A percentile compares a stretch with the other conserved stretches of the same genome.
Evolutionary conservation across 2,329 filamentous ascomycete genomes (phyloP).

Genomic region (Xylariaceae sp.): DNA sequence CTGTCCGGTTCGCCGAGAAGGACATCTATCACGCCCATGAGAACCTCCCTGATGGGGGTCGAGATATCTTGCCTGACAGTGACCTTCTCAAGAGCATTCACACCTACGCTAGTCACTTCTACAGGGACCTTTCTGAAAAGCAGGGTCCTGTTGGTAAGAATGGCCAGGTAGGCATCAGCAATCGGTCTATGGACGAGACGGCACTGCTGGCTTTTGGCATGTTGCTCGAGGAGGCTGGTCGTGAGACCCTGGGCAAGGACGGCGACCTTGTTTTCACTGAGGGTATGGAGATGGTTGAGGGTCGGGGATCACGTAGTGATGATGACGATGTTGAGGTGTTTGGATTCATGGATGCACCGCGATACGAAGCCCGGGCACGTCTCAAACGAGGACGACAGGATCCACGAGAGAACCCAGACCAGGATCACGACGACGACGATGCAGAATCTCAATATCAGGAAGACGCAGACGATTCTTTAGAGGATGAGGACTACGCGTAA

Average conservation of each 20-base stretch:
- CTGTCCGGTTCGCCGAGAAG: conserved; percentile 61
- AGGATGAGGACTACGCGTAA: no score
- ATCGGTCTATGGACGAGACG: conserved; percentile 69
- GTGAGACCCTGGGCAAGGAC: conserved; percentile 54
- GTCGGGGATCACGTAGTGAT: conserved; percentile 7
- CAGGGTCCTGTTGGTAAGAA: conserved; percentile 8
- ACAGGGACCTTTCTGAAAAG: conserved; percentile 39
- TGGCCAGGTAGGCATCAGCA: conserved; percentile 35
- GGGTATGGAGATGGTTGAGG: conserved; percentile 34
- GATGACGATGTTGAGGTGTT: conserved; percentile 20
- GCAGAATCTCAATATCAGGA: no score
- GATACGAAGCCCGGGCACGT: conserved; percentile 16
- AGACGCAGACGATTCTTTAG: no score
- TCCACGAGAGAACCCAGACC: not conserved
- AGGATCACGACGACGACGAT: no score
- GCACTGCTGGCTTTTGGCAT: conserved; percentile 71
- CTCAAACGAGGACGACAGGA: conserved; percentile 2
- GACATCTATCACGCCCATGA: conserved; percentile 67
- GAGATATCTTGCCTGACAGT: conserved; percentile 56
- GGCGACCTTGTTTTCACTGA: conserved; percentile 71
- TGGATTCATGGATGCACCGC: conserved; percentile 24
- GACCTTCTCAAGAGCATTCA: conserved; percentile 67
- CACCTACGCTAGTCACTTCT: conserved; percentile 62
- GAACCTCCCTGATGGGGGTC: conserved; percentile 42
- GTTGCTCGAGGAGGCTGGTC: conserved; percentile 64